Percentiles rank a stretch among this genome's conserved stretches.
Evolutionary conservation across 2,329 filamentous ascomycete species (phyloP).

Genomic region (Didymella sp.): DNA sequence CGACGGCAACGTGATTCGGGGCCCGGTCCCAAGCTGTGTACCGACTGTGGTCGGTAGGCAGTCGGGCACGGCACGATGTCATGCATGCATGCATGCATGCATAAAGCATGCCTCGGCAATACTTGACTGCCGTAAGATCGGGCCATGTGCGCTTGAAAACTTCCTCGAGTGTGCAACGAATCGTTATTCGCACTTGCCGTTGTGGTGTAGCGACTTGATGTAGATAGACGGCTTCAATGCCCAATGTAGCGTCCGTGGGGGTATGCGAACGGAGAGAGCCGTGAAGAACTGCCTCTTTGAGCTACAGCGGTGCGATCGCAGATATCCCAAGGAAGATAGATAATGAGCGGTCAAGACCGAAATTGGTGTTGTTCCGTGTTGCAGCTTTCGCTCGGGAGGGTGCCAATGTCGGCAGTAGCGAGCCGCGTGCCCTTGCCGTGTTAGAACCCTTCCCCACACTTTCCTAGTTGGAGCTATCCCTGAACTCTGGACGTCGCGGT

Average conservation of each 20-base stretch:
- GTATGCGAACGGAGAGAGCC: background rate
- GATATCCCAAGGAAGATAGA: background rate
- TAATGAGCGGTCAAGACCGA: background rate
- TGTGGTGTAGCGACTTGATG: background rate
- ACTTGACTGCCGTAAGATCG: background rate
- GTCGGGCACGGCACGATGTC: background rate
- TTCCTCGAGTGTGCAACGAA: too few species aligned
- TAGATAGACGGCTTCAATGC: background rate
- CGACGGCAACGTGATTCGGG: background rate
- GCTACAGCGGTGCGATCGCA: background rate
- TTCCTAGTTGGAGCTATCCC: background rate
- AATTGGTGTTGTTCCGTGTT: conserved; percentile 2
- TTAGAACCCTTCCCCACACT: conserved; percentile 4
- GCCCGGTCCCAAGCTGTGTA: background rate
- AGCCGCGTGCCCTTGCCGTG: conserved; percentile 3
- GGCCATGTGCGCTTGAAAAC: background rate
- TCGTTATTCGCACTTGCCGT: background rate
- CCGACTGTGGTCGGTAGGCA: background rate
- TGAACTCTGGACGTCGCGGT: background rate
- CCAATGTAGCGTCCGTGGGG: background rate
- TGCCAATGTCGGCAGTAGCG: conserved; percentile 5
- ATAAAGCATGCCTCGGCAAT: background rate
- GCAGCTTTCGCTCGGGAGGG: background rate
- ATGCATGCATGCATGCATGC: background rate
- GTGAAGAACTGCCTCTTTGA: background rate